A percentile compares a stretch with the other conserved stretches of the same genome.
Evolutionary conservation across 2,329 filamentous ascomycete species (phyloP).

Genomic region (Beauveria sp.): DNA sequence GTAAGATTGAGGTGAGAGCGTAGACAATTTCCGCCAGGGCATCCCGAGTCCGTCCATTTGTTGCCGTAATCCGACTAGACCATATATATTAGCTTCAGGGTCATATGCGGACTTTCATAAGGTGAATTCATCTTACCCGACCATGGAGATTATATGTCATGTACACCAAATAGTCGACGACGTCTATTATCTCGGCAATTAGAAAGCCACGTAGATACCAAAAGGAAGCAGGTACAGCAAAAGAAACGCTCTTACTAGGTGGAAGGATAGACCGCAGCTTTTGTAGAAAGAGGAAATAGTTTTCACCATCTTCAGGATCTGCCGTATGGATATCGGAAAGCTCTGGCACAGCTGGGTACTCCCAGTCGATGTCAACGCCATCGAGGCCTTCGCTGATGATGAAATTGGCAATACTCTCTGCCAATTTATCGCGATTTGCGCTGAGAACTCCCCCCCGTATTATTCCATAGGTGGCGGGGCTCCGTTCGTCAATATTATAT

Average conservation of each 20-base stretch:
- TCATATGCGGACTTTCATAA: no score
- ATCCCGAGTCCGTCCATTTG: not conserved
- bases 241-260: slow-evolving; percentile 13
- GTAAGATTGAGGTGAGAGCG: no score
- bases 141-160: slow-evolving; percentile 22
- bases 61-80: slow-evolving; percentile 12
- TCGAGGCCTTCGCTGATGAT: not conserved
- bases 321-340: slow-evolving; percentile 11
- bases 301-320: slow-evolving; percentile 5
- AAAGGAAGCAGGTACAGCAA: slow-evolving; percentile 20
- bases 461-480: slow-evolving; percentile 25
- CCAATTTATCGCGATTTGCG: slow-evolving; percentile 25
- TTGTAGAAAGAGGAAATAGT: slow-evolving; percentile 8
- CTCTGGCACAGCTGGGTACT: slow-evolving; percentile 12
- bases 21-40: no score
- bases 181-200: slow-evolving; percentile 15
- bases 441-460: slow-evolving; percentile 24
- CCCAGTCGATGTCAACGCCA: not conserved
- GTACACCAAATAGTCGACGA: slow-evolving; percentile 21
- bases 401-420: slow-evolving; percentile 20
- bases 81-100: no score
- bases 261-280: not conserved
- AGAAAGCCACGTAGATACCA: slow-evolving; percentile 22
- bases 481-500: not conserved
- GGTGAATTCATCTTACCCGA: not conserved